Base-by-base conservation (phyloP, 768 basidiomycete species). In the Kwoniella botswanensis region DNA sequence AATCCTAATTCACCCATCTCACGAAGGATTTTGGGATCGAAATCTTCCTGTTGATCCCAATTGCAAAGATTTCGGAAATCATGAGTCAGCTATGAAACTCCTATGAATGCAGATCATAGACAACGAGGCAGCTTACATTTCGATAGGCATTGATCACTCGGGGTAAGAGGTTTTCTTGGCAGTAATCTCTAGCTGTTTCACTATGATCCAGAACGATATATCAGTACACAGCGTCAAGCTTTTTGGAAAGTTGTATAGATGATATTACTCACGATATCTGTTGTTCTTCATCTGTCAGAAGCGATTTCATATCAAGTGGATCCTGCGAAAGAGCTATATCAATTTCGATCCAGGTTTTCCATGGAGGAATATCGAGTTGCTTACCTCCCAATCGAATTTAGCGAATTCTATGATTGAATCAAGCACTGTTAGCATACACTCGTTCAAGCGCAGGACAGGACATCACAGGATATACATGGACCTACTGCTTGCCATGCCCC, bases 1-100 rank as follows among this genome's bases (percentile, higher is more conserved):
- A 98, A 85, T 2, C 96, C 96, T 3, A 98, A 86, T 71, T 90
- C 88, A 4, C 96, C 96, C 95, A 98, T 97, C 82, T 96, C 93
- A 10, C 89, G 88, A 22, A 98, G 86, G 61, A 93, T 89, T 6
- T 86, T 85, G 69, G 86, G 87, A 83, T 94, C 87, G 83, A 93
- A 95, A 78, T 91, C 92, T 93, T 80, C 58, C 75, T 74, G 43
- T 35, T 35, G 35, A 35, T 35, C 35, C 35, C 35, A 35, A 35
- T 35, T 35, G 35, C 35, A 35, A 35, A 9, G 35, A 35, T 35
- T 3, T 35, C 7, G 4, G 35, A 35, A 35, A 35, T 35, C 35
- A 35, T 35, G 3, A 35, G 35, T 35, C 35, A 35, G 5, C 35
- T 35, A 9, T 35, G 35, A 6, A 4, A 35, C 6, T 35, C 4